Evolutionary conservation across 768 basidiomycete species (phyloP), one percentile per base, ranked within the genome.

Genomic region (Krasilnikovozyma curviuscula): DNA sequence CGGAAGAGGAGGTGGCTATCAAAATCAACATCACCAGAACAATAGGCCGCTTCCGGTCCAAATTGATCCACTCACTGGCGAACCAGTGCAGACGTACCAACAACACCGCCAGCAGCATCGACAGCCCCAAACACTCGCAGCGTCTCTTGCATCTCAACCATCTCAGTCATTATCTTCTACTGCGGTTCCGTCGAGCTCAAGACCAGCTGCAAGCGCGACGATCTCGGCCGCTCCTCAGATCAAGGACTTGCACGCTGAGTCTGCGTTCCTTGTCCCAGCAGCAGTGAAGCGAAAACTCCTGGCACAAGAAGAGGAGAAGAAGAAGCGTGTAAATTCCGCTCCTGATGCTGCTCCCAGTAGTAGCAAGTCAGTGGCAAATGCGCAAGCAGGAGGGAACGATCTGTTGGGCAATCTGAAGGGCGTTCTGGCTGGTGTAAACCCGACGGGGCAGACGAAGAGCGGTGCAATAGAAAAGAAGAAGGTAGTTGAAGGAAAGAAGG

Each of bases 161-260:
- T 34, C 43, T 31, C 30, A 25, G 19, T n/a, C n/a, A n/a, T n/a
- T n/a, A n/a, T n/a, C n/a, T n/a, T n/a, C n/a, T n/a, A n/a, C n/a
- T n/a, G n/a, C n/a, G n/a, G n/a, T n/a, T n/a, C n/a, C n/a, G n/a
- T 4, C 44, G 29, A 10, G 42, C 24, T 27, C 57, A 44, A 42
- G 64, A 64, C 32, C 60, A 64, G 7, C 68, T 69, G 55, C 67
- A 70, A 25, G 67, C 71, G 84, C 83, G 1, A 81, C 74, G 2
- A 77, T 95, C 44, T 78, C 75, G 19, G 86, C 88, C 2, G 84
- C 70, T 38, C 85, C 93, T 4, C 72, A 85, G 60, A 65, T 98
- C 43, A 81, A 91, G 13, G 85, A 98, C 65, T 70, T 97, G 52
- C 85, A 88, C 68, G 88, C 85, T 64, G 93, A 98, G 63, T 81